Conservation (phyloP, 352 stramenopile species). For the Pythium dissimile region DNA sequence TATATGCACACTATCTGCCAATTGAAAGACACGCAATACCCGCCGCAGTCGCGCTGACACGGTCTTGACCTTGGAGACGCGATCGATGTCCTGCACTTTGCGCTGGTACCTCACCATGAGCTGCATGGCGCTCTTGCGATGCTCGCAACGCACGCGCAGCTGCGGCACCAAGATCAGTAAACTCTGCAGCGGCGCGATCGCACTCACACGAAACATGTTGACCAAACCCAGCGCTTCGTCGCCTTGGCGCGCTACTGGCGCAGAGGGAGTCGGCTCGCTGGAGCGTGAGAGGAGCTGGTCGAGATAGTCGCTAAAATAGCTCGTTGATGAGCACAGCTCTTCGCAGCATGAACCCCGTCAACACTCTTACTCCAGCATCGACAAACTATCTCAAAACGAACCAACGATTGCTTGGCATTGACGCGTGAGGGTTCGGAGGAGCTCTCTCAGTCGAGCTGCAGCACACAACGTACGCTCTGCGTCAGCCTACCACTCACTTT, state of each 20-base stretch:
- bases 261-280: background rate
- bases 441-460: slow-evolving; percentile 5
- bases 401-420: slow-evolving; percentile 18
- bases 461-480: background rate
- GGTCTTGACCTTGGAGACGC: slow-evolving; percentile 25
- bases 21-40: slow-evolving; percentile 28
- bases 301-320: slow-evolving; percentile 6
- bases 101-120: slow-evolving; percentile 52
- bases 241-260: background rate
- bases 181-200: slow-evolving; percentile 57
- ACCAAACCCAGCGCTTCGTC: slow-evolving; percentile 29
- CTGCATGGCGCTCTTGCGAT: slow-evolving; percentile 57
- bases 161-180: slow-evolving; percentile 52
- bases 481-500: background rate
- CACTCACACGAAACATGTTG: slow-evolving; percentile 45
- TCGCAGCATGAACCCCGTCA: background rate
- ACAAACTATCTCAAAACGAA: no score
- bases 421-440: slow-evolving; percentile 13
- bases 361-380: no score
- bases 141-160: slow-evolving; percentile 60
- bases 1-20: no score
- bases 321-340: slow-evolving; percentile 16
- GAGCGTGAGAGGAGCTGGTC: background rate
- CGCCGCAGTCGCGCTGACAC: slow-evolving; percentile 48
- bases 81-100: slow-evolving; percentile 56